Evolutionary conservation across 805 yeast species (phyloP).

Genomic region (Candida sphagnicola): DNA sequence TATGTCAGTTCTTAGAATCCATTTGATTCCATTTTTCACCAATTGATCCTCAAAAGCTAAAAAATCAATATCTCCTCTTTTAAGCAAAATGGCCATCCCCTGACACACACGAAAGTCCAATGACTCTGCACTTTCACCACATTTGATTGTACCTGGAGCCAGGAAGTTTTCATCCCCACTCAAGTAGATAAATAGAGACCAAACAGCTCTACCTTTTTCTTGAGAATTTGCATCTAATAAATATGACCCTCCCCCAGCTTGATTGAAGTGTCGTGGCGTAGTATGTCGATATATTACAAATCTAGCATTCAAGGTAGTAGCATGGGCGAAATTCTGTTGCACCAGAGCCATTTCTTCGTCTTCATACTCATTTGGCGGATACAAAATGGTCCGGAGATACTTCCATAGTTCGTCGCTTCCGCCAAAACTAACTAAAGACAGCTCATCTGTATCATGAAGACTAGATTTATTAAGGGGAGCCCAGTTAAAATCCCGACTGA

Average conservation of each 20-base stretch:
- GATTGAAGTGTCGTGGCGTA: slow-evolving; percentile 55
- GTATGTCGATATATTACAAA: slow-evolving; percentile 52
- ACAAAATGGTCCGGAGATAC: slow-evolving; percentile 29
- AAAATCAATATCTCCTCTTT: slow-evolving; percentile 66
- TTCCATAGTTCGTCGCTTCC: slow-evolving; percentile 42
- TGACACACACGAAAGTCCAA: slow-evolving; percentile 42
- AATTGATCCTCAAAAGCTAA: slow-evolving; percentile 53
- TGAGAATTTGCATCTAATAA: slow-evolving; percentile 18
- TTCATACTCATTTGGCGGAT: slow-evolving; percentile 23
- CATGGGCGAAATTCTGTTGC: slow-evolving; percentile 27
- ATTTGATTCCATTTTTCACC: slow-evolving; percentile 51
- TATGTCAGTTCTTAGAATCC: slow-evolving; percentile 62
- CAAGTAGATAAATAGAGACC: slow-evolving; percentile 58
- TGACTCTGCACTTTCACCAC: slow-evolving; percentile 24
- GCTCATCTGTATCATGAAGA: slow-evolving; percentile 53
- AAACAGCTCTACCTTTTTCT: slow-evolving; percentile 41
- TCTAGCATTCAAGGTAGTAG: slow-evolving; percentile 52
- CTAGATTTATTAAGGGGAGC: slow-evolving; percentile 47
- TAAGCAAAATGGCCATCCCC: slow-evolving; percentile 59
- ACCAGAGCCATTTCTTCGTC: slow-evolving; percentile 21
- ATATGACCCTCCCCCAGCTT: slow-evolving; percentile 50
- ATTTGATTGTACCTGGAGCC: slow-evolving; percentile 61
- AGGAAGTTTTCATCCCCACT: slow-evolving; percentile 52
- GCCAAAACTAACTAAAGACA: slow-evolving; percentile 32
- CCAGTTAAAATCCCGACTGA: slow-evolving; percentile 21